phyloP scores from a whole-genome alignment of 2,329 filamentous ascomycete species.

The Atkinsonella texensis region DNA sequence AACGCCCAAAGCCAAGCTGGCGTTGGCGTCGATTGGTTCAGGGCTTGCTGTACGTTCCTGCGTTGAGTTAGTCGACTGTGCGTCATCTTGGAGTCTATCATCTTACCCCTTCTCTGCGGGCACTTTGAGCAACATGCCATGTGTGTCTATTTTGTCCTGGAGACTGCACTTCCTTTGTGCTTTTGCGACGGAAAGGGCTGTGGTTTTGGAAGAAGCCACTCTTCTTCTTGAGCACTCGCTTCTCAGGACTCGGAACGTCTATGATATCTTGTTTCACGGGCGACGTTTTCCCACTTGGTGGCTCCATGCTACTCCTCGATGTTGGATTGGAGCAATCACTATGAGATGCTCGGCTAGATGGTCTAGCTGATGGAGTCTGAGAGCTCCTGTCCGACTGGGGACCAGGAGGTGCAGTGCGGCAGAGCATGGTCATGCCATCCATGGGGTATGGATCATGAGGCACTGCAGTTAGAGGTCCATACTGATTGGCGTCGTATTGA shows the following conservation, averaged over 20 bases:
- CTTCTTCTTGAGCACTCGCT: slow-evolving; percentile 54
- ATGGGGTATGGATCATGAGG: slow-evolving; percentile 90
- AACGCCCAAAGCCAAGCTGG: slow-evolving; percentile 85
- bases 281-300: slow-evolving; percentile 59
- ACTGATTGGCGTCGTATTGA: slow-evolving; percentile 38
- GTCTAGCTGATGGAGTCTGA: slow-evolving; percentile 49
- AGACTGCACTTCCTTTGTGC: slow-evolving; percentile 55
- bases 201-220: slow-evolving; percentile 90
- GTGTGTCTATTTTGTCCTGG: slow-evolving; percentile 40
- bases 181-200: slow-evolving; percentile 87
- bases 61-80: slow-evolving; percentile 6
- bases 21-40: slow-evolving; percentile 80
- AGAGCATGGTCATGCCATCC: slow-evolving; percentile 97
- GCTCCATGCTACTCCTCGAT: slow-evolving; percentile 78
- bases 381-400: slow-evolving; percentile 43
- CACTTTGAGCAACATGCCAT: slow-evolving; percentile 35
- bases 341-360: slow-evolving; percentile 74
- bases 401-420: slow-evolving; percentile 58
- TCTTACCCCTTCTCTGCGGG: slow-evolving; percentile 8
- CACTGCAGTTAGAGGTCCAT: slow-evolving; percentile 51
- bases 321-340: slow-evolving; percentile 87
- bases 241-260: slow-evolving; percentile 44
- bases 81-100: not conserved
- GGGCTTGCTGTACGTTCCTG: slow-evolving; percentile 49
- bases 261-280: slow-evolving; percentile 53